Conservation (phyloP, 768 basidiomycete species). For the Imleria badia region DNA sequence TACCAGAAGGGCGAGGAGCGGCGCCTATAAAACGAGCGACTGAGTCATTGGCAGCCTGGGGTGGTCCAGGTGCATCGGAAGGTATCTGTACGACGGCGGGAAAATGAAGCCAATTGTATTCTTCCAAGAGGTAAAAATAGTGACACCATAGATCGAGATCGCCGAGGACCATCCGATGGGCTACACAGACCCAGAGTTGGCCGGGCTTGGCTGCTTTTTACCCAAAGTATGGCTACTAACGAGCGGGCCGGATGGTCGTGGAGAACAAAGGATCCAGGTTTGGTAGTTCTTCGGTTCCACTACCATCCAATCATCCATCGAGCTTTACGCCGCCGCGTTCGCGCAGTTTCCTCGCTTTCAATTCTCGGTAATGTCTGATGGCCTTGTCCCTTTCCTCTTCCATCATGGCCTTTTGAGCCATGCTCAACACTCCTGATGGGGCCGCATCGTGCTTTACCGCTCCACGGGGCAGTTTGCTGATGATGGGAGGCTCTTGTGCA, state of each 20-base stretch:
- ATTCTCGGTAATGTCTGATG: constrained; percentile 63
- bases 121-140: constrained; percentile 3
- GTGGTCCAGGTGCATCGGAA: constrained; percentile 2
- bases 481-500: constrained; percentile 63
- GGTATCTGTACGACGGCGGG: not conserved
- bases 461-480: constrained; percentile 56
- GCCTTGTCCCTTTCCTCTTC: constrained; percentile 71
- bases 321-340: constrained; percentile 12
- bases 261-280: constrained; percentile 5
- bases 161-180: constrained; percentile 4
- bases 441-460: constrained; percentile 29
- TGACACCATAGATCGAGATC: not conserved
- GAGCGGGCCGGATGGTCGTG: not conserved
- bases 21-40: constrained; percentile 2
- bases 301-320: constrained; percentile 5
- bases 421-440: constrained; percentile 53
- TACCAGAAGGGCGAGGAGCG: constrained; percentile 1
- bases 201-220: not conserved
- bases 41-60: constrained; percentile 4
- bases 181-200: not conserved
- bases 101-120: not conserved
- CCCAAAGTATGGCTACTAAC: constrained; percentile 1
- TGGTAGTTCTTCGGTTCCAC: constrained; percentile 7
- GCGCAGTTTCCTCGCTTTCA: constrained; percentile 52
- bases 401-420: constrained; percentile 78